A percentile compares a stretch with the other conserved stretches of the same genome.
Conservation (phyloP, 768 basidiomycete species). For the Kwoniella pini region DNA sequence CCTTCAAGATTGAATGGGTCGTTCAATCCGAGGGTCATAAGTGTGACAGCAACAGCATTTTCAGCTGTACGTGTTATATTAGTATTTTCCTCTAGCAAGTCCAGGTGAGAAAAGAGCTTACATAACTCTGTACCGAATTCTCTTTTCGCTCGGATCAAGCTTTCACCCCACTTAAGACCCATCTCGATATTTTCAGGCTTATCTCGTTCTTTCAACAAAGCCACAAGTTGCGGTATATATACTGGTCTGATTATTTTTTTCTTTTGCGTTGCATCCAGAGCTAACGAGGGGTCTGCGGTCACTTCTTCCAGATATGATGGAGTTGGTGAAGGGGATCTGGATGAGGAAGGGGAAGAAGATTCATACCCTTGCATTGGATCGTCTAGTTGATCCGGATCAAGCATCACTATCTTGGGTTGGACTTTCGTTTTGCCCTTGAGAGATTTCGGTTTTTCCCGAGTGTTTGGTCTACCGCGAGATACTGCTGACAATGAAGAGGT, state of each 20-base stretch:
- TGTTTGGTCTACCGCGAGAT: too few species aligned
- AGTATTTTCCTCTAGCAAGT: slow-evolving; percentile 2
- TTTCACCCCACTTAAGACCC: slow-evolving; percentile 76
- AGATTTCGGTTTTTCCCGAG: neutral
- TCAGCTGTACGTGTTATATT: too few species aligned
- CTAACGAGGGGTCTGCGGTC: slow-evolving; percentile 79
- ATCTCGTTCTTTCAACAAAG: slow-evolving; percentile 68
- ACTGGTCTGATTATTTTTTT: slow-evolving; percentile 76
- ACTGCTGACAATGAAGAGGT: too few species aligned
- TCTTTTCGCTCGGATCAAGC: slow-evolving; percentile 77
- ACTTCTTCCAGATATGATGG: slow-evolving; percentile 78
- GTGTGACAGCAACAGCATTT: slow-evolving; percentile 78
- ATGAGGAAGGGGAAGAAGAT: slow-evolving; percentile 62
- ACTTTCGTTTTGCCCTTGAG: slow-evolving; percentile 11
- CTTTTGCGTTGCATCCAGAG: slow-evolving; percentile 61
- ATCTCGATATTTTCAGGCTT: slow-evolving; percentile 75
- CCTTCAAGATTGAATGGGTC: slow-evolving; percentile 80
- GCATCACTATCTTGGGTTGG: slow-evolving; percentile 43
- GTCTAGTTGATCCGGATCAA: slow-evolving; percentile 71
- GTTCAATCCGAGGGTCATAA: slow-evolving; percentile 71
- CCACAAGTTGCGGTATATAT: slow-evolving; percentile 81
- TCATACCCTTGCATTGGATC: slow-evolving; percentile 79
- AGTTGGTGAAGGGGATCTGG: slow-evolving; percentile 77
- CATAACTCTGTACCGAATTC: slow-evolving; percentile 86
- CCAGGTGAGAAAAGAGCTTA: slow-evolving; percentile 54